These are phyloP conservation scores for Trypanosoma melophagium DNA, from an alignment of 208 protist genomes.

Conservation along the genomic window DNA sequence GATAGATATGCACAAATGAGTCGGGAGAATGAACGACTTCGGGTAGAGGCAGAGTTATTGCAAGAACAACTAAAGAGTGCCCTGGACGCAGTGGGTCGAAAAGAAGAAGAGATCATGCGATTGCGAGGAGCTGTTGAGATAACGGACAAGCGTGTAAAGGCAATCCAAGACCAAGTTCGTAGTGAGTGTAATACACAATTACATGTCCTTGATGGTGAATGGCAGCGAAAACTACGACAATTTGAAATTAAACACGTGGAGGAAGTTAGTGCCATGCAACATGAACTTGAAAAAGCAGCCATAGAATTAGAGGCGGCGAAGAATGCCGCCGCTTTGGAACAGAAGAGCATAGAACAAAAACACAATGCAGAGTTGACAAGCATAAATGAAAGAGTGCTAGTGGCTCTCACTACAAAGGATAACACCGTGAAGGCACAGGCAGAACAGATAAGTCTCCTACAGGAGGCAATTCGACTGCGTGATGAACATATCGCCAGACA, in stretches of 20 bases:
- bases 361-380: constrained; percentile 72
- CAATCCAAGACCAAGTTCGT: constrained; percentile 53
- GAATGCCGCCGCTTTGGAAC: constrained; percentile 47
- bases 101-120: constrained; percentile 47
- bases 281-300: constrained; percentile 35
- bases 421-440: constrained; percentile 58
- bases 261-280: constrained; percentile 50
- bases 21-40: constrained; percentile 71
- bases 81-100: constrained; percentile 35
- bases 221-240: constrained; percentile 64
- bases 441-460: constrained; percentile 67
- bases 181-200: constrained; percentile 53
- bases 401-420: constrained; percentile 80
- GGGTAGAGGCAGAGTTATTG: constrained; percentile 67
- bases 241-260: constrained; percentile 61
- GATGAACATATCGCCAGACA: constrained; percentile 77
- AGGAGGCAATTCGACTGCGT: constrained; percentile 69
- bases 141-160: constrained; percentile 50
- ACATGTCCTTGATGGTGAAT: constrained; percentile 61
- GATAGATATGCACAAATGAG: constrained; percentile 57
- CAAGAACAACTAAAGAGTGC: constrained; percentile 57
- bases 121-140: constrained; percentile 43
- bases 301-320: constrained; percentile 41
- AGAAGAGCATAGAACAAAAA: constrained; percentile 66
- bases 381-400: constrained; percentile 82